A percentile compares a stretch with the other conserved stretches of the same genome.
Conservation (phyloP, 805 yeast genomes). For the Starmerella stigmatis region DNA sequence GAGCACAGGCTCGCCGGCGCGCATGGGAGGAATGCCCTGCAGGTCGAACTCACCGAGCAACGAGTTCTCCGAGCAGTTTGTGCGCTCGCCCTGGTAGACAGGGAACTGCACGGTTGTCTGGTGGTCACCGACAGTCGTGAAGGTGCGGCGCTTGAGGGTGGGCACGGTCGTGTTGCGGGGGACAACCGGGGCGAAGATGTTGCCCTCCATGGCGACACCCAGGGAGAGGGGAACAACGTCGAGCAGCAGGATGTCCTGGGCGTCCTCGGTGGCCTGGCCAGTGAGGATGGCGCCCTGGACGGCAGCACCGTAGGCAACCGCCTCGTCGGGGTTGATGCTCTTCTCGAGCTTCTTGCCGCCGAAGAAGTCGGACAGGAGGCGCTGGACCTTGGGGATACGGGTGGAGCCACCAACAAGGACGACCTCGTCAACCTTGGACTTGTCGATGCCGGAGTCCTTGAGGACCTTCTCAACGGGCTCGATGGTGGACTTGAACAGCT, state of each 20-base stretch:
- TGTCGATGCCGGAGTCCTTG: slow-evolving; percentile 80
- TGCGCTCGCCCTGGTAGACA: slow-evolving; percentile 99
- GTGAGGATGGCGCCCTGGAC: slow-evolving; percentile 98
- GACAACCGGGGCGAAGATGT: slow-evolving; percentile 96
- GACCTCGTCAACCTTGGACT: slow-evolving; percentile 82
- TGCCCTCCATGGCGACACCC: slow-evolving; percentile 99
- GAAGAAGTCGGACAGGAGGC: slow-evolving; percentile 85
- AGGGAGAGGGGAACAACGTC: slow-evolving; percentile 97
- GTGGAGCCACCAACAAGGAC: slow-evolving; percentile 98
- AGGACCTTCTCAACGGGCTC: slow-evolving; percentile 92
- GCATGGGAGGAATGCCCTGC: slow-evolving; percentile 95
- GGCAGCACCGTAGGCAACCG: slow-evolving; percentile 99
- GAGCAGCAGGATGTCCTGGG: slow-evolving; percentile 87
- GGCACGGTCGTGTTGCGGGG: slow-evolving; percentile 99
- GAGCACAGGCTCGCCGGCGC: slow-evolving; percentile 98
- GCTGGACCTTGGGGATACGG: slow-evolving; percentile 97
- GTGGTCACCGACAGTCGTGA: slow-evolving; percentile 97
- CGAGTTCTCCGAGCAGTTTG: slow-evolving; percentile 95
- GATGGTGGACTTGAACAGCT: slow-evolving; percentile 83
- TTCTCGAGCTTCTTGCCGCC: slow-evolving; percentile 95
- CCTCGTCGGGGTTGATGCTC: slow-evolving; percentile 98
- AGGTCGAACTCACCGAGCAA: slow-evolving; percentile 97
- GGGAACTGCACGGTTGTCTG: slow-evolving; percentile 98
- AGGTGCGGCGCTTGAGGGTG: slow-evolving; percentile 96
- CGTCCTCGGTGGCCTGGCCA: slow-evolving; percentile 81